These are phyloP conservation scores for Malus hybrid DNA, from an alignment of 331 rosid genomes.

Conservation along the genomic window DNA sequence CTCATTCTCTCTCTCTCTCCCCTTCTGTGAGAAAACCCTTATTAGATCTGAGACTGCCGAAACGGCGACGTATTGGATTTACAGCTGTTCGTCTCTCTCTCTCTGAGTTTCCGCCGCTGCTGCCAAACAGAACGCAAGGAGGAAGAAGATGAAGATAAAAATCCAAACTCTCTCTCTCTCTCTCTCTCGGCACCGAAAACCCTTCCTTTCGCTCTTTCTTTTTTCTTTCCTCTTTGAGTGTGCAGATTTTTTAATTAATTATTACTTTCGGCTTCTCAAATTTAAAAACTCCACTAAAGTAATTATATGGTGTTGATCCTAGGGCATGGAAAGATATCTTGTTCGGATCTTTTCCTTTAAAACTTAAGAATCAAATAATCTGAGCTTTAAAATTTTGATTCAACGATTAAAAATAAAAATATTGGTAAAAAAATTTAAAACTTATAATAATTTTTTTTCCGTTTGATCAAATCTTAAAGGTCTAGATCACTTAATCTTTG, in stretches of 20 bases:
- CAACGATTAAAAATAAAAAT: accelerated
- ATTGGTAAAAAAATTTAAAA: too few relatives aligned
- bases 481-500: accelerated
- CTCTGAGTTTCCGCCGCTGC: conserved; percentile 50
- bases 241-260: not conserved
- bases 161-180: not conserved
- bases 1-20: conserved; percentile 48
- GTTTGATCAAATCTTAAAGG: too few relatives aligned
- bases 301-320: not conserved
- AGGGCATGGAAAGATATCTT: not conserved
- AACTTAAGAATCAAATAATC: too few relatives aligned
- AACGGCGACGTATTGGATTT: conserved; percentile 1
- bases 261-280: not conserved
- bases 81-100: not conserved
- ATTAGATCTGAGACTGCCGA: conserved; percentile 51
- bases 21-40: conserved; percentile 13
- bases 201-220: conserved; percentile 22
- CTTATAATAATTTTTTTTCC: too few relatives aligned
- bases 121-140: not conserved
- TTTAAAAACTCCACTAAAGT: not conserved
- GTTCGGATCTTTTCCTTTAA: too few relatives aligned
- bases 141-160: conserved; percentile 1
- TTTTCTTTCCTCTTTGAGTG: not conserved
- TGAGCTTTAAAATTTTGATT: too few relatives aligned
- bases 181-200: conserved; percentile 31